Base-by-base conservation (phyloP, 208 protist genomes). In the Trypanosomatidae sp. region DNA sequence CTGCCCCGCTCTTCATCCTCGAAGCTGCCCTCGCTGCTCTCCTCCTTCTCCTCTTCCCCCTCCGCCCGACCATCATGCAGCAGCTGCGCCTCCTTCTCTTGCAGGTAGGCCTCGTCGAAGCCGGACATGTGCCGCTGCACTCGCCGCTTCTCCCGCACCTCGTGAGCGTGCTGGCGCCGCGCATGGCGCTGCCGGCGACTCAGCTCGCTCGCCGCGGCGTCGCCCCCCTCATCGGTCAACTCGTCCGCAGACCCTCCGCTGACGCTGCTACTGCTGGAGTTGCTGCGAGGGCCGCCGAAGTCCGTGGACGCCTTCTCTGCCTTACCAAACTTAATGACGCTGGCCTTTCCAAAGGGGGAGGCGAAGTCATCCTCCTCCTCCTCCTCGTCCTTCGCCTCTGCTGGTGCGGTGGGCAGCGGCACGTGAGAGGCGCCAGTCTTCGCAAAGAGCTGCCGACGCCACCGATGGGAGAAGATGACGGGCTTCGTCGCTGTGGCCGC, bases 51-150 rank as follows among this genome's bases (percentile, higher is more conserved):
- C n/a, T n/a, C n/a, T n/a, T n/a, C n/a, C n/a, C n/a, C n/a, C n/a
- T n/a, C n/a, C n/a, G n/a, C n/a, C n/a, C n/a, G n/a, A n/a, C n/a
- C n/a, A n/a, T n/a, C n/a, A n/a, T n/a, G n/a, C n/a, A 10, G 68
- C 2, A 84, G 58, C 47, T 62, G 69, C 1, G 79, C 69, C 66
- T 87, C 82, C 43, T 83, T 36, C 10, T 59, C 55, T 0, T 9
- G 44, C 2, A 87, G 59, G 22, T 59, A 78, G 25, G 62, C 79
- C 50, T 58, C 39, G n/a, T 86, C 81, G 39, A 79, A 86, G 49
- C 74, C 79, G 19, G 72, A 43, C 73, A 82, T 73, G 64, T 86
- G 77, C 7, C 41, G 66, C 22, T 47, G 58, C 66, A 82, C 71
- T 8, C 76, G 76, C 13, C 72, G 33, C 6, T 68, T 71, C 46